Conservation (phyloP, 2,329 filamentous ascomycete species). For the Penicillium sp. region DNA sequence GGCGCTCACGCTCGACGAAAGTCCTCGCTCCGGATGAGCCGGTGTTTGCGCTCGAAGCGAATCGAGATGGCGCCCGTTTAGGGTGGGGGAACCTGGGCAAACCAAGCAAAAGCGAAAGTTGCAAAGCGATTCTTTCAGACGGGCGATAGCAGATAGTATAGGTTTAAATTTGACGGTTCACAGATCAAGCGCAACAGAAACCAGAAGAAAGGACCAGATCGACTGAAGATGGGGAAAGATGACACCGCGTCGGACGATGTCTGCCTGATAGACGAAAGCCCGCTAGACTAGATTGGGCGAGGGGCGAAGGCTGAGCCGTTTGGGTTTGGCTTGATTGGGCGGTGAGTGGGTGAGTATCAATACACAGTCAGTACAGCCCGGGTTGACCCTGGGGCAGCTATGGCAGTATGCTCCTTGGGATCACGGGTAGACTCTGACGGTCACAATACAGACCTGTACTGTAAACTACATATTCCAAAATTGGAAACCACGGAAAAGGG, state of each 20-base stretch:
- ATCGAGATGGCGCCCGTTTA: background rate
- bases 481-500: conserved; percentile 13
- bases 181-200: conserved; percentile 18
- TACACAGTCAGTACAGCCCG: too few species aligned
- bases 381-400: too few species aligned
- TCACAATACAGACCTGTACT: background rate
- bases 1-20: background rate
- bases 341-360: background rate
- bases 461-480: conserved; percentile 6
- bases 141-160: background rate
- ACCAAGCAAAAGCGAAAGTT: background rate
- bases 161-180: background rate
- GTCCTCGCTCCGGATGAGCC: background rate
- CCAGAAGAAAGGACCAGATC: conserved; percentile 10
- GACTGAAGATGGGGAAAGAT: conserved; percentile 26
- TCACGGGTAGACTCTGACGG: background rate
- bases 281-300: conserved; percentile 29
- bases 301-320: conserved; percentile 26
- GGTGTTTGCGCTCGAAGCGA: conserved; percentile 5
- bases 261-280: conserved; percentile 43
- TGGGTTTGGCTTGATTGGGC: conserved; percentile 15
- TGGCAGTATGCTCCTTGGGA: too few species aligned
- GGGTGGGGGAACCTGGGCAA: background rate
- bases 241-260: conserved; percentile 33
- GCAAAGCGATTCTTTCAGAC: conserved; percentile 1